phyloP scores from a whole-genome alignment of 1,284 basidiomycete genomes.

The Puccinia novopanici region DNA sequence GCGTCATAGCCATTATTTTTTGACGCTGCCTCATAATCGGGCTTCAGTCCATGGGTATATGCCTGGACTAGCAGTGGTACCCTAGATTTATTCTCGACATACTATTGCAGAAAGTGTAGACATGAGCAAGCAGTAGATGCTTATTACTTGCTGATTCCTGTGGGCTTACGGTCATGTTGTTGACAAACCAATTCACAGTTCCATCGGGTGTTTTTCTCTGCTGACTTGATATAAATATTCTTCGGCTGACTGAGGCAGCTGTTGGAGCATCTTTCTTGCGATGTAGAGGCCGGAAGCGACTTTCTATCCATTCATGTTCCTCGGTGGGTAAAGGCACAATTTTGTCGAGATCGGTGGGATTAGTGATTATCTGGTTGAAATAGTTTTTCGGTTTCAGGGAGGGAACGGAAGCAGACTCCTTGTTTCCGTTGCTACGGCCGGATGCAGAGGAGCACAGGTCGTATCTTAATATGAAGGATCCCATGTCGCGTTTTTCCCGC shows the following conservation, averaged over 20 bases:
- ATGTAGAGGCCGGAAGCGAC: slow-evolving; percentile 25
- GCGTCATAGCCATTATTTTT: slow-evolving; percentile 44
- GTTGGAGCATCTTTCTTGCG: slow-evolving; percentile 24
- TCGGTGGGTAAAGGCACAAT: slow-evolving; percentile 38
- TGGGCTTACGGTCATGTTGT: slow-evolving; percentile 33
- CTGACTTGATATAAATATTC: slow-evolving; percentile 40
- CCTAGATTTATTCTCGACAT: slow-evolving; percentile 27
- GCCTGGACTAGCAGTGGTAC: slow-evolving; percentile 35
- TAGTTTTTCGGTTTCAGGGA: background rate
- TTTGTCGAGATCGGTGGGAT: background rate
- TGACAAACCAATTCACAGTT: slow-evolving; percentile 45
- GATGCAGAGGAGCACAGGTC: background rate
- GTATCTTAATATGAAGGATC: slow-evolving; percentile 40
- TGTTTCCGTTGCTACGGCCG: background rate
- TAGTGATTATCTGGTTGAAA: background rate
- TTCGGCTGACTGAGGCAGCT: slow-evolving; percentile 25
- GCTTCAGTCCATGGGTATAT: slow-evolving; percentile 28
- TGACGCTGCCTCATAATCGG: slow-evolving; percentile 15
- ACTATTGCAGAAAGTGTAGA: background rate
- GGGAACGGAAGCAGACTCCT: background rate
- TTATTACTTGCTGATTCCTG: background rate
- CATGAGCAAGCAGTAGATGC: background rate
- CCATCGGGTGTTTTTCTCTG: slow-evolving; percentile 27
- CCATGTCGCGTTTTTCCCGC: slow-evolving; percentile 26
- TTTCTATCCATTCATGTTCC: slow-evolving; percentile 16